Evolutionary conservation across 352 stramenopile genomes (phyloP), one percentile per base, ranked within the genome.

Genomic region (Phytopythium montanum): DNA sequence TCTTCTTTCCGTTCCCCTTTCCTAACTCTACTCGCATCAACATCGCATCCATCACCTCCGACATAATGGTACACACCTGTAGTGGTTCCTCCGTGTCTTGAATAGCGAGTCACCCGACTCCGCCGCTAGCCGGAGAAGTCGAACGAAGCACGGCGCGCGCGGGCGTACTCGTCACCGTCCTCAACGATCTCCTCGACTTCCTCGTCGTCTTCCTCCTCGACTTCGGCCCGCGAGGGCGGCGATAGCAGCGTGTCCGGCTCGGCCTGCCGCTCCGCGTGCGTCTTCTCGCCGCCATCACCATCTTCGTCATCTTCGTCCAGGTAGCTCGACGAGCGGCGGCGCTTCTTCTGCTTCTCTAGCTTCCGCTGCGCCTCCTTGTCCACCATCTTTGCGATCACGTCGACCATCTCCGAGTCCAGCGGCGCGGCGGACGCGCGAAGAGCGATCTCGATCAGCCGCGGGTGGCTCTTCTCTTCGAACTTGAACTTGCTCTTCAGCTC

Each of bases 401-500:
- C 69, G n/a, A 91, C 78, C 59, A 93, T 91, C 59, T 93, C 83
- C n/a, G 75, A 70, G 66, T 92, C 82, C 3, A 95, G 66, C 19
- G 85, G 85, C 0, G 83, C 80, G 42, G 79, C 64, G 3, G 85
- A 88, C 1, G 81, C 83, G 57, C 82, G 75, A 2, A 95, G 69
- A 9, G 85, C 85, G 42, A 95, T 90, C 53, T 95, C 85, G 33
- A 95, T 90, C 14, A 95, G 65, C 34, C 61, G 65, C 1, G 76
- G 70, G 38, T 92, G 81, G 44, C 85, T 73, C 70, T 90, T 95
- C 64, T 95, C 85, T 54, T 95, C 85, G 38, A 81, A 89, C 59
- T 95, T 95, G 64, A 95, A 95, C 56, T 95, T 95, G 64, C 76
- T 83, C 70, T 95, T 95, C 19, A 95, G 69, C 50, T 95, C 85